Base-by-base conservation (phyloP, 139 green algal species). In the Chlamydomonas incerta region DNA sequence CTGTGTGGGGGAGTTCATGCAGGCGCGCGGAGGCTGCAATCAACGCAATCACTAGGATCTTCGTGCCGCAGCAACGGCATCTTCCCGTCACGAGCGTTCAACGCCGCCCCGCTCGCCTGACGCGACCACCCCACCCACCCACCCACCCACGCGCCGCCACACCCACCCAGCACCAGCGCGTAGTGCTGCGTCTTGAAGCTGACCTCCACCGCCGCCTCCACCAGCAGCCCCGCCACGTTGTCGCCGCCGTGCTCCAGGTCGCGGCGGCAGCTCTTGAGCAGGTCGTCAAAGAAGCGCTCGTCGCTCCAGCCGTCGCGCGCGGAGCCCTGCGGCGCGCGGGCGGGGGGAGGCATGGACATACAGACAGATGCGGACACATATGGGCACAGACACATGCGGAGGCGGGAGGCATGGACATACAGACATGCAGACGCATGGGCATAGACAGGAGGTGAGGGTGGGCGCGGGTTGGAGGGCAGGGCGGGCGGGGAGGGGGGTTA, bases 121-220 rank as follows among this genome's bases (percentile, higher is more conserved):
- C 37, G n/a, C 69, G 28, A 28, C 67, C 67, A 41, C 31, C 14
- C n/a, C 69, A 62, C n/a, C 3, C n/a, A 63, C 60, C 9, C 14
- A 35, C 28, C 62, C 41, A 29, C 1, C n/a, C n/a, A n/a, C n/a
- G n/a, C n/a, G n/a, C 14, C 35, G 18, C 17, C 46, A 23, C 57
- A 33, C 72, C 88, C 85, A 96, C 95, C 95, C 17, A 94, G 82
- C 23, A 98, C 87, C 29, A 96, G 87, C 14, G 92, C 91, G 69
- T 97, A 98, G 63, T 96, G 81, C 0, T 90, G 90, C 5, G 91
- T 94, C 84, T 98, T 98, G 74, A 90, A 85, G 18, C 89, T 81
- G 24, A 97, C 70, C 80, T 96, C 90, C 35, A 92, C 84, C n/a
- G 88, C 88, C 74, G 91, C 96, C 85, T 97, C 93, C 41, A 96